Evolutionary conservation across 1,284 basidiomycete species (phyloP), one percentile per base, ranked within the genome.

Genomic region (Trichosporon ovoides): DNA sequence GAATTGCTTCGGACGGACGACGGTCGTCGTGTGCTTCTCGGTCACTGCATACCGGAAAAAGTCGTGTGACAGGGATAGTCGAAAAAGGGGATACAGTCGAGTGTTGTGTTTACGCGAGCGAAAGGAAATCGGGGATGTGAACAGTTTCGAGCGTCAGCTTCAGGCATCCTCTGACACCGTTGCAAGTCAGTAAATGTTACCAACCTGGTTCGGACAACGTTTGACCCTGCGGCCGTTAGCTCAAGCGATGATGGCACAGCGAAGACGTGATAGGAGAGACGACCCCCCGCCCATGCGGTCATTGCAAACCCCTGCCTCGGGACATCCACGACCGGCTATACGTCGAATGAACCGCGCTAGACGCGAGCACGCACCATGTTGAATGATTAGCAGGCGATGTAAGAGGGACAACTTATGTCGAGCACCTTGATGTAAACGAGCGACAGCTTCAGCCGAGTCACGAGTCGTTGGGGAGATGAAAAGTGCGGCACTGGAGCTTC

Each of bases 1-100:
- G 76, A 87, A 88, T 62, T 86, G 84, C 64, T 83, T 84, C 83
- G 65, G 70, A 40, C 95, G 87, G 68, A 83, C 82, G 58, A 91
- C 93, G 35, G 82, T 78, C 65, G 88, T 84, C 33, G 90, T 88
- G 74, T 83, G 84, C 83, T 97, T 99, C 66, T 87, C 85, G 59
- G 87, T 91, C 49, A 88, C 74, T 74, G 62, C 55, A 18, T 11
- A 38, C 10, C 7, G 35, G 38, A 10, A 9, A 53, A 55, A 62
- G 58, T 59, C 57, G 61, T 58, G 53, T 22, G 34, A 52, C 18
- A 36, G 18, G 48, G 14, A 46, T 16, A 43, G 56, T n/a, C 13
- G 11, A 33, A n/a, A 31, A 12, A 2, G 36, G 37, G 38, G 37
- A n/a, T 53, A 38, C 40, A 46, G 20, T 31, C 28, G 9, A 31